These are phyloP conservation scores for Galeopsis tetrahit DNA, from an alignment of 257 asterid species.

Conservation along the genomic window DNA sequence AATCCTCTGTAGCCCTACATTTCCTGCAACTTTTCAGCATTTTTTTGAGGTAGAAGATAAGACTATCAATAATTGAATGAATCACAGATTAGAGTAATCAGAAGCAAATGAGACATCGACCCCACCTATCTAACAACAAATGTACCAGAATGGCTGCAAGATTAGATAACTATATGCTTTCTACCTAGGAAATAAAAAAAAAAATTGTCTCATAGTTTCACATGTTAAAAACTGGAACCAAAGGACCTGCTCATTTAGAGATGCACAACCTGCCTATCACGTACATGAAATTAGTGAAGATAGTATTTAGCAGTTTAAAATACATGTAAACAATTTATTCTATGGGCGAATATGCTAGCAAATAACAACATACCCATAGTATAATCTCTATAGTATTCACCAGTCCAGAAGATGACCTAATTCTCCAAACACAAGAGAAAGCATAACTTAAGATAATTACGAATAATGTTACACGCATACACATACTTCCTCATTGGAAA, in stretches of 20 bases:
- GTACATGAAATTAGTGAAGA: no score
- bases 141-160: conserved; percentile 5
- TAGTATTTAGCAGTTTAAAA: no score
- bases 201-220: conserved; percentile 9
- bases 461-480: not conserved
- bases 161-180: not conserved
- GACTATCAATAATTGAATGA: conserved; percentile 16
- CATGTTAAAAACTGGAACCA: not conserved
- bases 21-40: no score
- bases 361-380: no score
- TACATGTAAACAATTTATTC: no score
- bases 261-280: not conserved
- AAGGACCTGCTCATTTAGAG: conserved; percentile 18
- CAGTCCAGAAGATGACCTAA: conserved; percentile 16
- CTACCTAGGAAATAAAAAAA: conserved; percentile 13
- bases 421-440: conserved; percentile 10
- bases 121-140: conserved; percentile 15
- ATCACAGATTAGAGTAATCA: conserved; percentile 10
- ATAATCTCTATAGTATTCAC: not conserved
- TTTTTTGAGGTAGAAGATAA: conserved; percentile 1
- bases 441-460: not conserved
- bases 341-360: not conserved
- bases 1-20: conserved; percentile 44
- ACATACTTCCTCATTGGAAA: no score
- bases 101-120: conserved; percentile 18